Evolutionary conservation across 768 basidiomycete species (phyloP).

Genomic region (Kwoniella sp.): DNA sequence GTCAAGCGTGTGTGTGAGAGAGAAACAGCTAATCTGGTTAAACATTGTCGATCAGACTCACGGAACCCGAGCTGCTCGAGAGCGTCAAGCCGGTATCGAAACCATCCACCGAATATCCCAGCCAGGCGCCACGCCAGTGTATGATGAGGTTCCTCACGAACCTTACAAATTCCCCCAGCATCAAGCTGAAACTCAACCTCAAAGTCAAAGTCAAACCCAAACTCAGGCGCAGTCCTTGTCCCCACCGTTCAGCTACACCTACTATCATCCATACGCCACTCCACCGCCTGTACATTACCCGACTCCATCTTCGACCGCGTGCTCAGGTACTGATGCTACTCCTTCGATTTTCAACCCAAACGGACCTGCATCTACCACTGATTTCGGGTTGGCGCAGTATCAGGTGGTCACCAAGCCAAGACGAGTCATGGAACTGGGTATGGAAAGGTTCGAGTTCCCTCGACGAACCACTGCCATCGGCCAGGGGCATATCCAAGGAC

Average conservation of each 20-base stretch:
- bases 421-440: slow-evolving; percentile 2
- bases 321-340: background rate
- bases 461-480: background rate
- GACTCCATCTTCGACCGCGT: background rate
- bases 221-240: background rate
- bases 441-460: slow-evolving; percentile 1
- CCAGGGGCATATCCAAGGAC: background rate
- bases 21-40: too few species aligned
- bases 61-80: slow-evolving; percentile 8
- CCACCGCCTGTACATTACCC: background rate
- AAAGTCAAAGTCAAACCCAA: too few species aligned
- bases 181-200: too few species aligned
- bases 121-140: background rate
- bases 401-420: slow-evolving; percentile 6
- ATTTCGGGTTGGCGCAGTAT: slow-evolving; percentile 13
- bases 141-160: background rate
- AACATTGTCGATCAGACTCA: too few species aligned
- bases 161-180: background rate
- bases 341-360: background rate
- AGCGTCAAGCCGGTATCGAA: background rate
- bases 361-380: slow-evolving; percentile 3
- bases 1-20: too few species aligned
- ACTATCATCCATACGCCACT: background rate
- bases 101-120: background rate
- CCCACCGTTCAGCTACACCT: background rate